phyloP scores from a whole-genome alignment of 805 yeast genomes.

The Diddensiella caesifluorescens region DNA sequence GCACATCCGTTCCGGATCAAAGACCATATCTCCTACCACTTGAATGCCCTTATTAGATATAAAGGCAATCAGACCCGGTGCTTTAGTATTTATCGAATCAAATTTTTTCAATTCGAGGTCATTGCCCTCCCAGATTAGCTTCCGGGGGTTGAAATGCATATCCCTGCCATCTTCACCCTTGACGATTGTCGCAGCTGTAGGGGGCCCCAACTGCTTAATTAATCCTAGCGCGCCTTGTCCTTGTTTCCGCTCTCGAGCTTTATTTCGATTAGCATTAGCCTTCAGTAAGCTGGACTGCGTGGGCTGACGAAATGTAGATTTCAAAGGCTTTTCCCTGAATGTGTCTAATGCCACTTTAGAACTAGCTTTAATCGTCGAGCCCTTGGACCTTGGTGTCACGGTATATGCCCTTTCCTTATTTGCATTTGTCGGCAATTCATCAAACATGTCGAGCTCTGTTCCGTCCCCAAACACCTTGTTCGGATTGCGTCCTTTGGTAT shows the following conservation, averaged over 20 bases:
- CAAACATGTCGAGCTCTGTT: constrained; percentile 26
- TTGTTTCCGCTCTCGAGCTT: constrained; percentile 6
- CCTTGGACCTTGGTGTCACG: constrained; percentile 13
- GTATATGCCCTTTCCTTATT: constrained; percentile 14
- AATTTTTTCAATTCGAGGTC: constrained; percentile 51
- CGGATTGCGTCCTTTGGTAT: constrained; percentile 9
- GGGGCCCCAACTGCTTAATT: constrained; percentile 22
- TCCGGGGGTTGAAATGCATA: constrained; percentile 51
- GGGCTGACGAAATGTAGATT: constrained; percentile 12
- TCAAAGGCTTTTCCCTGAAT: constrained; percentile 14
- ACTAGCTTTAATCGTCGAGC: not conserved
- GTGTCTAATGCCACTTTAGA: constrained; percentile 12
- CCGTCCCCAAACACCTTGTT: constrained; percentile 23
- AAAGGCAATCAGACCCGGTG: constrained; percentile 34
- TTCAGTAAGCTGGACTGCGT: constrained; percentile 9
- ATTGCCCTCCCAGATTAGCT: constrained; percentile 60
- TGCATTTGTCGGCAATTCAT: constrained; percentile 21
- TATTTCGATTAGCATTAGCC: constrained; percentile 1
- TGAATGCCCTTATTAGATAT: constrained; percentile 37
- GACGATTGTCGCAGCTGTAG: constrained; percentile 12
- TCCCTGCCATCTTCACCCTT: constrained; percentile 28
- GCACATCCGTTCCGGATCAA: constrained; percentile 49
- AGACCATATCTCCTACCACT: constrained; percentile 51
- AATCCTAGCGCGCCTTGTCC: constrained; percentile 6
- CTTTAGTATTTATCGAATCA: constrained; percentile 33